phyloP scores from a whole-genome alignment of 2,329 filamentous ascomycete genomes.

The Laburnicola sp. region DNA sequence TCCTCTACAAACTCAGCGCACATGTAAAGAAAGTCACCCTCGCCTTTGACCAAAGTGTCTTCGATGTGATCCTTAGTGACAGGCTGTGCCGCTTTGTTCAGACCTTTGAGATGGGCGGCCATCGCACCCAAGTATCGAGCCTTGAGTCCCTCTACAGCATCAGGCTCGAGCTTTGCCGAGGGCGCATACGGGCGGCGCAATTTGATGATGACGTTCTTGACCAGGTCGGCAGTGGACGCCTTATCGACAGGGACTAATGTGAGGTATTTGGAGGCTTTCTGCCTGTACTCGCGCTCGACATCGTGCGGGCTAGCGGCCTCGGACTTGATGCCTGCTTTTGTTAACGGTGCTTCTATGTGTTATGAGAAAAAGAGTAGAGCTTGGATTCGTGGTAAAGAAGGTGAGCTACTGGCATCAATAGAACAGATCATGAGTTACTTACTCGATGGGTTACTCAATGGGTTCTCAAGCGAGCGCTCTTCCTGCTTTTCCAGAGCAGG shows the following conservation, averaged over 20 bases:
- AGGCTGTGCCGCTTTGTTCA: slow-evolving; percentile 10
- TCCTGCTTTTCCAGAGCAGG: neutral
- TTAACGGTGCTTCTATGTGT: neutral
- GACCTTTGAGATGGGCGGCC: slow-evolving; percentile 23
- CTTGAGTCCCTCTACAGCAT: slow-evolving; percentile 20
- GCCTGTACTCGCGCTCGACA: neutral
- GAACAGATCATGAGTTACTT: too few relatives aligned
- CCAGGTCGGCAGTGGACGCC: neutral
- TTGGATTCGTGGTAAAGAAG: too few relatives aligned
- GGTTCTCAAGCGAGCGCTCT: neutral
- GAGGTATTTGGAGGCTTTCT: slow-evolving; percentile 45
- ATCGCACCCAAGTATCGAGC: slow-evolving; percentile 26
- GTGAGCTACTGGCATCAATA: too few relatives aligned
- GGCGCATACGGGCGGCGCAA: slow-evolving; percentile 18
- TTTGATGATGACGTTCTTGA: slow-evolving; percentile 24
- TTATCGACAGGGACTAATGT: slow-evolving; percentile 51
- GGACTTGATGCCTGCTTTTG: neutral
- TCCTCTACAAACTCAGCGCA: slow-evolving; percentile 25
- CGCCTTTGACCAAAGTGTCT: slow-evolving; percentile 16
- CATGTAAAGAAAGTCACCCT: slow-evolving; percentile 30
- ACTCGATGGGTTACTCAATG: too few relatives aligned
- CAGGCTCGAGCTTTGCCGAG: slow-evolving; percentile 1
- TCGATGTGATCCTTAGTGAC: slow-evolving; percentile 18
- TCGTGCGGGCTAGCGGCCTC: slow-evolving; percentile 7
- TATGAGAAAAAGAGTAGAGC: neutral